Conservation (phyloP, 805 yeast species). For the Starmerella apis region DNA sequence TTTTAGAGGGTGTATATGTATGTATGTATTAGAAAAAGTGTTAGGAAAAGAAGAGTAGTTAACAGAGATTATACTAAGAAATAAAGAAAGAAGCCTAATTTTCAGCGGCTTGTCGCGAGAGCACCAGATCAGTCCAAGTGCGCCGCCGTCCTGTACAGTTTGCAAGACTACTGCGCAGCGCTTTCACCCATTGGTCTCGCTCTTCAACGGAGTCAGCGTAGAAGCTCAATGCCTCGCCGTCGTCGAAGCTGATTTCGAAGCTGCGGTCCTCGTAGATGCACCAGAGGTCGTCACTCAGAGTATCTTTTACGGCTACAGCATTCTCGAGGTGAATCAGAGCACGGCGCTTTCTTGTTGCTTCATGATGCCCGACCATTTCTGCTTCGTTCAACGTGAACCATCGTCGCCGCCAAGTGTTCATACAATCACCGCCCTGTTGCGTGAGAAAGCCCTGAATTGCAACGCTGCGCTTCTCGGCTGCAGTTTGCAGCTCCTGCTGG, state of each 20-base stretch:
- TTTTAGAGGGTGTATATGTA: no score
- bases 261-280: slow-evolving; percentile 70
- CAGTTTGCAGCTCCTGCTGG: slow-evolving; percentile 27
- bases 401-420: slow-evolving; percentile 59
- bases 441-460: slow-evolving; percentile 57
- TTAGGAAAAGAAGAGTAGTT: no score
- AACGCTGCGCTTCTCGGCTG: slow-evolving; percentile 29
- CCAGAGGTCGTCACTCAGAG: slow-evolving; percentile 36
- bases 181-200: slow-evolving; percentile 54
- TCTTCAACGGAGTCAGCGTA: slow-evolving; percentile 65
- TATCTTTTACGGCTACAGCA: slow-evolving; percentile 44
- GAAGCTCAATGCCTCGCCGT: slow-evolving; percentile 74
- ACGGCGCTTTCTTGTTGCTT: slow-evolving; percentile 54
- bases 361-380: slow-evolving; percentile 67
- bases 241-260: slow-evolving; percentile 62
- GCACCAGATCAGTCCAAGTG: slow-evolving; percentile 26
- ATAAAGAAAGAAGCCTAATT: no score
- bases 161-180: slow-evolving; percentile 46
- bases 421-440: slow-evolving; percentile 89
- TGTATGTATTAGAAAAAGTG: no score
- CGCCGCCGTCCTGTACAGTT: slow-evolving; percentile 21
- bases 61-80: no score
- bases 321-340: slow-evolving; percentile 67
- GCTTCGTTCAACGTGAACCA: slow-evolving; percentile 63
- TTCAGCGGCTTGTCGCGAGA: slow-evolving; percentile 12